Base-by-base conservation (phyloP, 805 yeast genomes). In the Metschnikowia matae region DNA sequence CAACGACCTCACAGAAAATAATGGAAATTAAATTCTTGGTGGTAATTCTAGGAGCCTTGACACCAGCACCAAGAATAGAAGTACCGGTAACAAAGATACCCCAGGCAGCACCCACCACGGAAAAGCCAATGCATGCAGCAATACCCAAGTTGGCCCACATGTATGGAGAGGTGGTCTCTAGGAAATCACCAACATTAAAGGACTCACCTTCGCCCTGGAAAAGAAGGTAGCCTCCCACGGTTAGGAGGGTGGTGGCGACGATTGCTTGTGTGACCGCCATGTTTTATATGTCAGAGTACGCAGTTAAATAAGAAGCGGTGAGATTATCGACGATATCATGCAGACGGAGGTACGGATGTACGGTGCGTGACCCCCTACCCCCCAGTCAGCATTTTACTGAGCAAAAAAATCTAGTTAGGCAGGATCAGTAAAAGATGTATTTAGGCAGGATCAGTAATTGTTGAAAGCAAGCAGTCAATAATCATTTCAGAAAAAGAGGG, bases 91-190 rank as follows among this genome's bases (percentile, higher is more conserved):
- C 81, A 68, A 92, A 94, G 59, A 94, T 94, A 56, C 99, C 99
- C 99, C 99, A 94, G 4, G 98, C 98, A 14, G 99, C 99, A 37
- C 99, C 99, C 39, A 91, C 85, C 14, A 94, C 97, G 44, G 95
- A 85, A 52, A 94, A 79, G 13, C 98, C 98, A 59, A 95, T 90
- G 71, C 99, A 92, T 46, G 83, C 71, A 14, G 87, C 85, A 55
- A 94, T 89, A 49, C 99, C 99, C 55, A 90, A 69, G 55, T 81
- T 80, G 29, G 97, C 98, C 98, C 98, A 94, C 85, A 94, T 81
- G 67, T 94, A 94, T 6, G 99, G 99, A 20, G 97, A 89, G 2
- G 94, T 83, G 35, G 85, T 75, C 58, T 83, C 82, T 57, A 94
- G 78, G 64, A 92, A 91, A 58, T 84, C 83, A 47, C 99, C 99